Evolutionary conservation across 2,329 filamentous ascomycete species (phyloP), one percentile per base, ranked within the genome.

Genomic region (Apiospora hydei): DNA sequence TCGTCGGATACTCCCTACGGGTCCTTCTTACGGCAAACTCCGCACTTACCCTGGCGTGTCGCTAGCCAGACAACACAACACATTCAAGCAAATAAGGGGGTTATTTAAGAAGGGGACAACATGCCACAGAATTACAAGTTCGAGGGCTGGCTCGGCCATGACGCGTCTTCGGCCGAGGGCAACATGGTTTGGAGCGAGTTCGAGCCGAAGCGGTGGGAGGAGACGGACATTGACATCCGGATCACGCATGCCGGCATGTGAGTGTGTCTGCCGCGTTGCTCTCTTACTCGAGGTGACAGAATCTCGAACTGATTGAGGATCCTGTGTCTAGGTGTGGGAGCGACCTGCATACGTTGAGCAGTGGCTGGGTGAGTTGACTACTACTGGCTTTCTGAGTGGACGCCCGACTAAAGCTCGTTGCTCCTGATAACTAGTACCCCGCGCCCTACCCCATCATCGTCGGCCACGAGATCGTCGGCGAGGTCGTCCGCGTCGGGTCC

Each of bases 391-490:
- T n/a, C 46, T 8, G 2, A 21, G 18, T 8, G 46, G 46, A n/a
- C 7, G 16, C 13, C 21, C 46, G 7, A 53, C 51, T 53, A 24
- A 53, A 11, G 10, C 49, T 26, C 5, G 7, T 5, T 49, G 21
- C 16, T 49, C 6, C 46, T 49, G 13, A 5, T 24, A n/a, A 11
- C 21, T 24, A 73, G 72, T 73, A 72, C 34, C 70, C 72, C 6
- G 71, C 74, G 4, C 70, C 72, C 10, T 80, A 77, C 67, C 79
- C 79, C 26, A 73, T 83, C 72, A 81, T 82, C 26, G 82, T 85
- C 8, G 86, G 86, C 53, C 86, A 87, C 76, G 86, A 88, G 72
- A 87, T 88, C 53, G 81, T 87, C 72, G 85, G 86, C 16, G 81
- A 77, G 13, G 82, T 83, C 1, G 80, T 83, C 43, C 81, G 82